A percentile compares a stretch with the other conserved stretches of the same genome.
These are phyloP conservation scores for Vigna mungo DNA, from an alignment of 306 rosid genomes.

Conservation along the genomic window DNA sequence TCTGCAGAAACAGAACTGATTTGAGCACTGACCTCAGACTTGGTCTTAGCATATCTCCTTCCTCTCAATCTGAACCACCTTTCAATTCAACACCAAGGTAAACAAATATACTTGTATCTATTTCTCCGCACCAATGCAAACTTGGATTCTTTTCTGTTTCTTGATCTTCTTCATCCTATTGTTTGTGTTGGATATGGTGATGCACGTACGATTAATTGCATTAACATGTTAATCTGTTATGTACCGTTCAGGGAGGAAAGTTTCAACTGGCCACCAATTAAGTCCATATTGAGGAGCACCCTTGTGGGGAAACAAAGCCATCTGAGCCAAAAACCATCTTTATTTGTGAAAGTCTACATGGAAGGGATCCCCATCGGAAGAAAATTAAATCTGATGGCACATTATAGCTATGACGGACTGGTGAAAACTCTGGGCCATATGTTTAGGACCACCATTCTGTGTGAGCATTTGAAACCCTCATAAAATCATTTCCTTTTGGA, in stretches of 20 bases:
- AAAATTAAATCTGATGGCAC: conserved; percentile 57
- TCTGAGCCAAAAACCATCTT: conserved; percentile 43
- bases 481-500: conserved; percentile 2
- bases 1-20: conserved; percentile 49
- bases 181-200: background rate
- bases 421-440: conserved; percentile 53
- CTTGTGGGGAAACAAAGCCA: conserved; percentile 49
- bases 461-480: conserved; percentile 46
- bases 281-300: conserved; percentile 55
- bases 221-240: conserved; percentile 8
- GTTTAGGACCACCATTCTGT: conserved; percentile 57
- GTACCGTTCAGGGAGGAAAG: conserved; percentile 45
- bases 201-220: conserved; percentile 34
- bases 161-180: conserved; percentile 7
- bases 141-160: background rate
- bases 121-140: background rate
- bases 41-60: conserved; percentile 54
- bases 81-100: conserved; percentile 47
- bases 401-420: conserved; percentile 56
- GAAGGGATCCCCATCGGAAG: conserved; percentile 67
- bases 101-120: background rate
- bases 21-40: conserved; percentile 60
- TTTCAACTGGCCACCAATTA: conserved; percentile 62
- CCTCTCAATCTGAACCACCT: conserved; percentile 38
- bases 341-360: conserved; percentile 60